Percentiles rank a stretch among this genome's conserved stretches.
phyloP scores from a whole-genome alignment of 495 filamentous ascomycete species.

The Aspergillus bridgeri region DNA sequence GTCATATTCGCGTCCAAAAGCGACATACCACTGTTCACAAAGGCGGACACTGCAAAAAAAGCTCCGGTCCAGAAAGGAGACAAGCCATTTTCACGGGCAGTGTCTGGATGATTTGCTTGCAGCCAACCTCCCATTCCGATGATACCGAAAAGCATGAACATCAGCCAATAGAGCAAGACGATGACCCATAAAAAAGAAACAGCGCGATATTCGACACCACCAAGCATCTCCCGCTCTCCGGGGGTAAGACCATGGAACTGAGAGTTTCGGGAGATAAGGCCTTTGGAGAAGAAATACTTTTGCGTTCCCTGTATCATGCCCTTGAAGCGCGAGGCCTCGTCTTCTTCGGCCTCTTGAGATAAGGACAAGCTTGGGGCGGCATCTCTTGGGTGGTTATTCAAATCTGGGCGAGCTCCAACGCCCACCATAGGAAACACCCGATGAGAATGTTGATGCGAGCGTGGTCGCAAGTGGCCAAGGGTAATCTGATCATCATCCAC shows the following conservation, averaged over 20 bases:
- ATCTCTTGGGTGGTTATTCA: slow-evolving; percentile 38
- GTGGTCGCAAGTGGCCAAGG: slow-evolving; percentile 19
- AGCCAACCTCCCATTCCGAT: slow-evolving; percentile 73
- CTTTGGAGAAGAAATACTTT: slow-evolving; percentile 42
- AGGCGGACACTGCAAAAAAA: slow-evolving; percentile 60
- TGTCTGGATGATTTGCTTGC: slow-evolving; percentile 52
- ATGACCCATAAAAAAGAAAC: slow-evolving; percentile 66
- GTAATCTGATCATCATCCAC: slow-evolving; percentile 34
- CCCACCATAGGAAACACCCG: slow-evolving; percentile 51
- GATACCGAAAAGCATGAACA: slow-evolving; percentile 68
- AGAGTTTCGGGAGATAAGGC: slow-evolving; percentile 62
- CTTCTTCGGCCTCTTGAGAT: slow-evolving; percentile 19
- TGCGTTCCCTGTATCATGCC: slow-evolving; percentile 29
- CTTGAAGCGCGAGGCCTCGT: slow-evolving; percentile 21
- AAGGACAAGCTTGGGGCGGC: slow-evolving; percentile 20
- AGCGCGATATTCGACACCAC: slow-evolving; percentile 77
- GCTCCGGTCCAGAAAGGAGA: slow-evolving; percentile 56
- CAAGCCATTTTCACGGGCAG: slow-evolving; percentile 63
- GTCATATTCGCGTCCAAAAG: slow-evolving; percentile 79
- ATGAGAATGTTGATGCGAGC: slow-evolving; percentile 28
- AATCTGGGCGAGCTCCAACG: slow-evolving; percentile 48
- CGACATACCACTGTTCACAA: slow-evolving; percentile 86
- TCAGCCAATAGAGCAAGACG: slow-evolving; percentile 70
- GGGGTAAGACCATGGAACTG: slow-evolving; percentile 67
- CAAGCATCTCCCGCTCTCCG: slow-evolving; percentile 67